Evolutionary conservation across 257 asterid genomes (phyloP), one percentile per base, ranked within the genome.

Genomic region (Schizonepeta tenuifolia): DNA sequence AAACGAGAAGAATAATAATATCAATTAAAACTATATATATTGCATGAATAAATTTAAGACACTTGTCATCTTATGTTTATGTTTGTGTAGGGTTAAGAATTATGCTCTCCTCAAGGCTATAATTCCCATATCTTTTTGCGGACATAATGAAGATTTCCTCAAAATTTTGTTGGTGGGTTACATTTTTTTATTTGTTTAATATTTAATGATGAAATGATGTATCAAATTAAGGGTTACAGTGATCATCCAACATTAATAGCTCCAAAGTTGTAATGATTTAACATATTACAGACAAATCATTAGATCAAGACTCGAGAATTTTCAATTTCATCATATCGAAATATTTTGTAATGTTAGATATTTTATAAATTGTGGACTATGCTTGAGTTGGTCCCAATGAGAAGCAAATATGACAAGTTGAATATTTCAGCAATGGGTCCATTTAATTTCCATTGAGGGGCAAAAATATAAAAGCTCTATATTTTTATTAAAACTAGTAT

Each of bases 391-490:
- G 83, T 67, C 86, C 84, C 84, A 50, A 63, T 63, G 53, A 36
- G 76, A 84, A 67, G 74, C 68, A 55, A 80, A 72, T 62, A 66
- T 63, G 81, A 79, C 85, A 73, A 79, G 67, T 54, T 67, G 85
- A 66, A 78, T 83, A 85, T 87, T 79, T 83, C 83, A 78, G 76
- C 78, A 62, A 64, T 41, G 87, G 89, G 87, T 80, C 86, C 87
- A 81, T 43, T 43, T 10, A 2, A 43, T 79, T 66, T 73, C 7
- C 33, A 21, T 77, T 40, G 38, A 28, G 40, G 67, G 71, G 70
- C 26, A 17, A 46, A 53, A 50, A n/a, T 40, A 31, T 31, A 31
- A 31, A 31, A 31, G 36, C 5, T 36, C 38, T 28, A 14, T 36
- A 36, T 14, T 6, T 31, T 13, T 26, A 26, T 26, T 40, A 65